These are phyloP conservation scores for Trametes gibbosa DNA, from an alignment of 768 basidiomycete species.

Conservation along the genomic window DNA sequence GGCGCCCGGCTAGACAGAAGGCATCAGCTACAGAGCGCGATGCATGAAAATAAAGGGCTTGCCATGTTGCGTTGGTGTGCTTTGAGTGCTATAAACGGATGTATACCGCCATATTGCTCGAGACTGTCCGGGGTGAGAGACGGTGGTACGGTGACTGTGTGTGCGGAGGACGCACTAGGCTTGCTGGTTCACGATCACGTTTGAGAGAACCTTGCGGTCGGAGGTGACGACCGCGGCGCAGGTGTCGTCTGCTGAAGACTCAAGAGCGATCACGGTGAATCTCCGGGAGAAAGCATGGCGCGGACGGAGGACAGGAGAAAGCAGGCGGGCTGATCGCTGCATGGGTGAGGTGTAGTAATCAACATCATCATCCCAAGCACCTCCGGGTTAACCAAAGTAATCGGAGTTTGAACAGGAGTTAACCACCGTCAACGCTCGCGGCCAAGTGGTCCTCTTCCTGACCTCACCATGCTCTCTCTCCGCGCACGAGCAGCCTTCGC, in stretches of 20 bases:
- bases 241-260: slow-evolving; percentile 92
- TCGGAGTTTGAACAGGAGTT: too few relatives aligned
- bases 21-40: background rate
- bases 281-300: background rate
- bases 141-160: background rate
- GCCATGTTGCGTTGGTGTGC: slow-evolving; percentile 83
- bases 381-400: too few relatives aligned
- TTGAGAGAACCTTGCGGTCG: slow-evolving; percentile 67
- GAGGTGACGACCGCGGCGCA: slow-evolving; percentile 86
- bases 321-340: too few relatives aligned
- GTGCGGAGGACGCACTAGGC: slow-evolving; percentile 41
- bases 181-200: slow-evolving; percentile 85
- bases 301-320: too few relatives aligned
- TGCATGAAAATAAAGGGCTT: background rate
- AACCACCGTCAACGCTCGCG: too few relatives aligned
- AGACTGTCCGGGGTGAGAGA: slow-evolving; percentile 39
- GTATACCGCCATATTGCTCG: slow-evolving; percentile 66
- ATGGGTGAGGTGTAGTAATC: too few relatives aligned
- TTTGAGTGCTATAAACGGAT: slow-evolving; percentile 72
- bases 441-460: too few relatives aligned
- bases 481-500: background rate
- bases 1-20: slow-evolving; percentile 58
- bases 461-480: background rate
- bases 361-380: too few relatives aligned
- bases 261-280: slow-evolving; percentile 73